These are phyloP conservation scores for Carnegiea gigantea DNA, from an alignment of 179 eudicot genomes.

Conservation along the genomic window DNA sequence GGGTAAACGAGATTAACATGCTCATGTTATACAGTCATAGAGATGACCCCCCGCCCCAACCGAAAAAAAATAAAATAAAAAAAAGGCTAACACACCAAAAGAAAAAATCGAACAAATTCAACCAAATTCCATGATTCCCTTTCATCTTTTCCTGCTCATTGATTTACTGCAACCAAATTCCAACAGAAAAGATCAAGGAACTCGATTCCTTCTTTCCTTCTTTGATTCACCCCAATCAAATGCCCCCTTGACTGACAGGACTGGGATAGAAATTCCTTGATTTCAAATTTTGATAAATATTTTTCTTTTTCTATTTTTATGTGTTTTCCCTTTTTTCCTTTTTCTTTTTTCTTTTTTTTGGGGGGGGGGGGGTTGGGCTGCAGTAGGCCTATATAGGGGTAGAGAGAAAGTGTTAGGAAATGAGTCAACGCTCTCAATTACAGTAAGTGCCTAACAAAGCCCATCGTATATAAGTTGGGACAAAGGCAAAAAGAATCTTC, in stretches of 20 bases:
- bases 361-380: conserved; percentile 15
- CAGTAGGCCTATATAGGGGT: conserved; percentile 15
- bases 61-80: not conserved
- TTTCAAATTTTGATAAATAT: conserved; percentile 14
- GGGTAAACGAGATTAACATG: no score
- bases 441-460: conserved; percentile 17
- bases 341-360: not conserved
- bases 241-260: conserved; percentile 2
- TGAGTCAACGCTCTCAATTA: conserved; percentile 33
- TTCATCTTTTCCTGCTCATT: not conserved
- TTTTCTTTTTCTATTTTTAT: not conserved
- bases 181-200: conserved; percentile 7
- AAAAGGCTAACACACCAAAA: no score
- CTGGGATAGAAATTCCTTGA: conserved; percentile 18
- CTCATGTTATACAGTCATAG: not conserved
- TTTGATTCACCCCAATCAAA: not conserved
- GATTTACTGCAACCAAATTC: not conserved
- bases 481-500: conserved; percentile 21
- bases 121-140: not conserved
- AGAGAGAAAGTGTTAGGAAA: conserved; percentile 25
- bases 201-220: no score
- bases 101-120: no score
- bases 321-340: not conserved
- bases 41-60: not conserved
- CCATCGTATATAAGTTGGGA: conserved; percentile 25